phyloP scores from a whole-genome alignment of 306 rosid genomes.

The Malus fusca region DNA sequence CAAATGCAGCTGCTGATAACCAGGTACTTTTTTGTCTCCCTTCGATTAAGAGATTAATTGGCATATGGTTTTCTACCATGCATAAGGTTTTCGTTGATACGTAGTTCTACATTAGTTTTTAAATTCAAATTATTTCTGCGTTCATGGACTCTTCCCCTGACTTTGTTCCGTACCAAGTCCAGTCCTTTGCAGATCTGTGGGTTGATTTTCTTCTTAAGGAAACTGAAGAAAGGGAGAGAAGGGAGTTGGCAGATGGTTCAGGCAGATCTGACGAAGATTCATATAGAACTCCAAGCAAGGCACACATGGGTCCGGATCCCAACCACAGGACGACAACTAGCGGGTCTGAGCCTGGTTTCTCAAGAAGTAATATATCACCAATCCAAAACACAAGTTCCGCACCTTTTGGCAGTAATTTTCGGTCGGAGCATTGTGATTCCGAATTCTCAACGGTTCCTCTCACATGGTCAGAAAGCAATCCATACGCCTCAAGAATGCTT shows the following conservation, averaged over 20 bases:
- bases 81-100: neutral
- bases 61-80: neutral
- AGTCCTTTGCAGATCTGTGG: constrained; percentile 99
- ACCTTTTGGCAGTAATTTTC: constrained; percentile 31
- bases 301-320: constrained; percentile 12
- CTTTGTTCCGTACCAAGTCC: constrained; percentile 18
- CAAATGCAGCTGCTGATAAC: constrained; percentile 53
- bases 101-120: neutral
- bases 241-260: constrained; percentile 42
- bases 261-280: constrained; percentile 36
- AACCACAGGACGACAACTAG: constrained; percentile 28
- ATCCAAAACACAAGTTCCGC: constrained; percentile 30
- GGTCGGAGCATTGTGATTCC: constrained; percentile 49
- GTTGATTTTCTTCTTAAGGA: constrained; percentile 98
- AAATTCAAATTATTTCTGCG: neutral
- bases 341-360: constrained; percentile 23
- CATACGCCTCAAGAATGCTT: constrained; percentile 30
- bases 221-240: constrained; percentile 74
- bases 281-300: constrained; percentile 14
- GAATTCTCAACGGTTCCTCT: constrained; percentile 95
- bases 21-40: constrained; percentile 40
- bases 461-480: constrained; percentile 53
- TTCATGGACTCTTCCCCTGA: neutral
- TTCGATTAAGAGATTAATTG: neutral
- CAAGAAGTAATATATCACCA: constrained; percentile 26